A percentile compares a stretch with the other conserved stretches of the same genome.
Evolutionary conservation across 768 basidiomycete genomes (phyloP).

Genomic region (Exidia glandulosa): DNA sequence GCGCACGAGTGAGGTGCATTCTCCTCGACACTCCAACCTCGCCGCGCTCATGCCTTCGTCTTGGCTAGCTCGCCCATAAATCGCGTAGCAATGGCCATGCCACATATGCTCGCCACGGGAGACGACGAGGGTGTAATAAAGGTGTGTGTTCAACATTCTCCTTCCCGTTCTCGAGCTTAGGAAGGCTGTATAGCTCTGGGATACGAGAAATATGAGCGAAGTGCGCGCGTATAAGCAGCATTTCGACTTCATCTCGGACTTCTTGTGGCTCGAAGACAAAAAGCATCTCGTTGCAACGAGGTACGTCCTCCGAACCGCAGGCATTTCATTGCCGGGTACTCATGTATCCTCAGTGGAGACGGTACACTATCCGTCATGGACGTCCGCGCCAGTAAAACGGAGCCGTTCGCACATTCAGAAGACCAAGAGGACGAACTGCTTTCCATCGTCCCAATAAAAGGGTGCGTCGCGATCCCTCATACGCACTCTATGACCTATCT

Average conservation of each 20-base stretch:
- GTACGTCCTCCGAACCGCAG: conserved; percentile 28
- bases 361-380: conserved; percentile 90
- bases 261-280: conserved; percentile 75
- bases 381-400: conserved; percentile 66
- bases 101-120: conserved; percentile 70
- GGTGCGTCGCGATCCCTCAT: conserved; percentile 30
- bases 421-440: conserved; percentile 94
- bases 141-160: conserved; percentile 29
- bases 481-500: neutral
- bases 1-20: conserved; percentile 55
- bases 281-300: conserved; percentile 65
- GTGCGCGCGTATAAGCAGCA: conserved; percentile 72
- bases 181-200: conserved; percentile 64
- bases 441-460: conserved; percentile 75
- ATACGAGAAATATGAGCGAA: conserved; percentile 57
- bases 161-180: neutral
- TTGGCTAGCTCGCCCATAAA: conserved; percentile 65
- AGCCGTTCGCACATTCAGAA: conserved; percentile 78
- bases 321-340: neutral
- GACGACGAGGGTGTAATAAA: conserved; percentile 94
- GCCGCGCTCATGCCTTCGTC: neutral
- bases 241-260: conserved; percentile 90
- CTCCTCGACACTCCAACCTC: conserved; percentile 23
- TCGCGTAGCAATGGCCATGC: conserved; percentile 61
- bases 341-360: conserved; percentile 53